Evolutionary conservation across 2,329 filamentous ascomycete species (phyloP).

Genomic region (Cryphonectria nitschkei): DNA sequence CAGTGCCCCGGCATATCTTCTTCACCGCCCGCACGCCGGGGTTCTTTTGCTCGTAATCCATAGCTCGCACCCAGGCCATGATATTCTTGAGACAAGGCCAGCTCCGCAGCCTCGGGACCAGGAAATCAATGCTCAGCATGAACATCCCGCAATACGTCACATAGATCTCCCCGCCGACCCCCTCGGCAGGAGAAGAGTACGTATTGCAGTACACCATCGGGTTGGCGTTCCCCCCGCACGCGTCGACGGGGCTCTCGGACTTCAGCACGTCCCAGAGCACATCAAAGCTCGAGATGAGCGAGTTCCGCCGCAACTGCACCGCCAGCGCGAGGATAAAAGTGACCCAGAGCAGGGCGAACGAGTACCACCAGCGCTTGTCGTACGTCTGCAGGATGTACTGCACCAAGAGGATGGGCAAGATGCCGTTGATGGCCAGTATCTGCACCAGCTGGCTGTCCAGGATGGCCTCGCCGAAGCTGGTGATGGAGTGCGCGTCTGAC

Average conservation of each 20-base stretch:
- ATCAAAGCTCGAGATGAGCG: constrained; percentile 8
- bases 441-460: constrained; percentile 17
- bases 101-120: neutral
- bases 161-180: neutral
- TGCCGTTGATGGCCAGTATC: constrained; percentile 15
- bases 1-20: neutral
- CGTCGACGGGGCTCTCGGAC: neutral
- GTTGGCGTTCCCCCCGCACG: constrained; percentile 9
- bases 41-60: constrained; percentile 4
- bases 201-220: constrained; percentile 23
- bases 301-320: neutral
- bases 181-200: neutral
- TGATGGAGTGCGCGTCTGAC: constrained; percentile 7
- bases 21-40: neutral
- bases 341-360: constrained; percentile 17
- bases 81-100: neutral
- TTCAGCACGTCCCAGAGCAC: neutral
- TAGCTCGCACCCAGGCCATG: neutral
- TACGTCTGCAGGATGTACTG: constrained; percentile 14
- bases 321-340: constrained; percentile 2
- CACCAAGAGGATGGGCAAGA: constrained; percentile 8
- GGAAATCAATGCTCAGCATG: constrained; percentile 12
- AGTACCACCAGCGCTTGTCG: constrained; percentile 15
- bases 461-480: constrained; percentile 16
- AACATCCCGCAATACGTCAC: neutral